phyloP scores from a whole-genome alignment of 176 grass and related monocot species.

The Thinopyrum elongatum region DNA sequence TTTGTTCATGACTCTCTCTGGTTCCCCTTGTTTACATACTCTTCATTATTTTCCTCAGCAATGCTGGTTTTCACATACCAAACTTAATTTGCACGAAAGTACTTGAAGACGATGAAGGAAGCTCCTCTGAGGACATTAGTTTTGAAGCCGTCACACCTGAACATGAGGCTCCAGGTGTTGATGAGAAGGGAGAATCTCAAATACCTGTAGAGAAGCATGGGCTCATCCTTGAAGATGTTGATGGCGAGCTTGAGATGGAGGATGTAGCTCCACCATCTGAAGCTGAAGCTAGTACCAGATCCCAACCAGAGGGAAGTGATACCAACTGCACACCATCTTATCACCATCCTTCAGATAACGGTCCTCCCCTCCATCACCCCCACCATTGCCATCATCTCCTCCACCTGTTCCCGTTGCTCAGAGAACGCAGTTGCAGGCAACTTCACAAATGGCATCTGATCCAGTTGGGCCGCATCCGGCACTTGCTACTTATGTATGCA shows the following conservation, averaged over 20 bases:
- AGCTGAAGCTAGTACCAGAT: constrained; percentile 25
- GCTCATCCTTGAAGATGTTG: constrained; percentile 83
- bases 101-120: constrained; percentile 78
- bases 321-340: constrained; percentile 34
- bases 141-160: constrained; percentile 99
- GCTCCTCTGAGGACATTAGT: constrained; percentile 70
- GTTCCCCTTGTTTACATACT: constrained; percentile 5
- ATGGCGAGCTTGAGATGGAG: constrained; percentile 99
- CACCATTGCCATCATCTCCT: constrained; percentile 90
- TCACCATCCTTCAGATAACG: constrained; percentile 15
- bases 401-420: constrained; percentile 47
- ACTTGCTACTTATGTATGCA: constrained; percentile 40
- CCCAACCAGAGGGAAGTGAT: constrained; percentile 31
- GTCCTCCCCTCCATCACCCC: constrained; percentile 81
- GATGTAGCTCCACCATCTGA: constrained; percentile 77
- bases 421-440: constrained; percentile 27
- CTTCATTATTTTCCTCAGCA: constrained; percentile 57
- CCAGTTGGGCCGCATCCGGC: constrained; percentile 27
- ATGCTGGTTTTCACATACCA: constrained; percentile 90
- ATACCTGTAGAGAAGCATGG: constrained; percentile 60
- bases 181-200: constrained; percentile 53
- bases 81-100: constrained; percentile 69
- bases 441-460: constrained; percentile 40
- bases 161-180: constrained; percentile 39
- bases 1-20: background rate